Percentiles rank a stretch among this genome's conserved stretches.
Conservation (phyloP, 345 rosid genomes). For the Geranium rotundifolium region DNA sequence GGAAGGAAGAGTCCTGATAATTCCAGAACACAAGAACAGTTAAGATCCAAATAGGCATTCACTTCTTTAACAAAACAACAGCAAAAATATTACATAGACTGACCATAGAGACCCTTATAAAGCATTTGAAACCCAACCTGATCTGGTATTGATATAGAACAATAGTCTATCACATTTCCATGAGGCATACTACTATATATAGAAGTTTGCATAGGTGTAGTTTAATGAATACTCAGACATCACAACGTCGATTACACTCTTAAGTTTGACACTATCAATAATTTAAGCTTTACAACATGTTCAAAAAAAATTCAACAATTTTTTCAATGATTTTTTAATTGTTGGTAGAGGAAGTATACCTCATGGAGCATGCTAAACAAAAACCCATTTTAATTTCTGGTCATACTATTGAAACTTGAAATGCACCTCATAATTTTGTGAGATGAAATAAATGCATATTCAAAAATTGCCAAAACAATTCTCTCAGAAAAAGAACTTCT, state of each 20-base stretch:
- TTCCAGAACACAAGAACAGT: slow-evolving; percentile 5
- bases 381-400: too few species aligned
- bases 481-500: background rate
- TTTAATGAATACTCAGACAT: background rate
- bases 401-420: background rate
- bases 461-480: background rate
- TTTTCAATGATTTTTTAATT: too few species aligned
- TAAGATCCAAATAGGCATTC: background rate
- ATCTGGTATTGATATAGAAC: background rate
- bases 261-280: background rate
- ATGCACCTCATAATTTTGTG: background rate
- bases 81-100: background rate
- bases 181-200: background rate
- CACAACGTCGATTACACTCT: background rate
- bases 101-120: background rate
- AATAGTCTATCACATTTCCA: background rate
- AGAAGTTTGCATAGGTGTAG: background rate
- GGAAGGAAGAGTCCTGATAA: slow-evolving; percentile 81
- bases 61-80: background rate
- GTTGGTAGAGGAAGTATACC: too few species aligned
- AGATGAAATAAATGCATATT: too few species aligned
- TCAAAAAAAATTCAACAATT: too few species aligned
- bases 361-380: too few species aligned
- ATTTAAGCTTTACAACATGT: too few species aligned
- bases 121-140: background rate